Evolutionary conservation across 768 basidiomycete species (phyloP).

Genomic region (Tylopilus rubrobrunneus): DNA sequence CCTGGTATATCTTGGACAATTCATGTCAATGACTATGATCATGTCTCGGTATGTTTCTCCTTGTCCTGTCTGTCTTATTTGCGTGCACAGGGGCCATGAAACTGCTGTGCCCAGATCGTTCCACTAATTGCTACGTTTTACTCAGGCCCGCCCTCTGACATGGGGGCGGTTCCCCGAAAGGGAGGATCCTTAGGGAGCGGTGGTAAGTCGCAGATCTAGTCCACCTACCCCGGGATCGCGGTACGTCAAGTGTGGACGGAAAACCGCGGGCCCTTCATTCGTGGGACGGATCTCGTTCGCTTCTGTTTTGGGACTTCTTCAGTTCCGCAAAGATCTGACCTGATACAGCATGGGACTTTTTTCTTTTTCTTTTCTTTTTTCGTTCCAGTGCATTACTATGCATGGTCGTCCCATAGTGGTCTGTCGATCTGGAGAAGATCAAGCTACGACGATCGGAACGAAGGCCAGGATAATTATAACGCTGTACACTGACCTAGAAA

Average conservation of each 20-base stretch:
- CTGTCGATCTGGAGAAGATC: conserved; percentile 13
- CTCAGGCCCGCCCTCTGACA: neutral
- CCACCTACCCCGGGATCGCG: neutral
- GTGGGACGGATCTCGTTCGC: conserved; percentile 6
- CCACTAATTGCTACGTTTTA: neutral
- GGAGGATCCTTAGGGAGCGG: neutral
- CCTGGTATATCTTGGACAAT: neutral
- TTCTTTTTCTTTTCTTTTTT: neutral
- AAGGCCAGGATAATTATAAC: neutral
- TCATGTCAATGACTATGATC: neutral
- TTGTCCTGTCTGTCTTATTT: neutral
- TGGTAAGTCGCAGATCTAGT: conserved; percentile 4
- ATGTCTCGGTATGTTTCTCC: conserved; percentile 1
- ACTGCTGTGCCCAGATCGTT: neutral
- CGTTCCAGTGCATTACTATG: neutral
- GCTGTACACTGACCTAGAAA: neutral
- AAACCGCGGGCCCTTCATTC: conserved; percentile 3
- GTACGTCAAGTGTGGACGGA: neutral
- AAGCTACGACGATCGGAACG: conserved; percentile 1
- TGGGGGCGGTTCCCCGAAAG: neutral
- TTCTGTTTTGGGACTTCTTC: conserved; percentile 2
- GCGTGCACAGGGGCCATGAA: neutral
- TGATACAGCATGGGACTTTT: conserved; percentile 4
- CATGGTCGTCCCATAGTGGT: neutral
- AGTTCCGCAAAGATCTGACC: conserved; percentile 1